phyloP scores from a whole-genome alignment of 2,329 filamentous ascomycete species.

The Trichoderma atroviride region DNA sequence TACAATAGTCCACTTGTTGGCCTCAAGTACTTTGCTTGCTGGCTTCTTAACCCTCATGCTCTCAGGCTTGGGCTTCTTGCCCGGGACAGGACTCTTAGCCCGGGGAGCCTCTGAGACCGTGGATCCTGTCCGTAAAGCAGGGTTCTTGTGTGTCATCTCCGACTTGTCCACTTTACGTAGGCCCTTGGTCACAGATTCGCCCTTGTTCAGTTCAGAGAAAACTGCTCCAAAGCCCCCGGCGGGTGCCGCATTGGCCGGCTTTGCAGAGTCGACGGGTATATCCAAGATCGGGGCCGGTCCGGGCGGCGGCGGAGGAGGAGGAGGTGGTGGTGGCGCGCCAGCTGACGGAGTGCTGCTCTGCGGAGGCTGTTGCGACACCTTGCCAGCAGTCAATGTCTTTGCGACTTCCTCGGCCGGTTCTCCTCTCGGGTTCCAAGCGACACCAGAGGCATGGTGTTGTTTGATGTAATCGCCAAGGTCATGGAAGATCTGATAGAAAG shows the following conservation, averaged over 20 bases:
- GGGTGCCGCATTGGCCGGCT: slow-evolving; percentile 27
- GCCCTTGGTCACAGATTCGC: slow-evolving; percentile 82
- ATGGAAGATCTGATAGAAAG: slow-evolving; percentile 90
- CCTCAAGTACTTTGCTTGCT: slow-evolving; percentile 75
- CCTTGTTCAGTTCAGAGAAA: slow-evolving; percentile 89
- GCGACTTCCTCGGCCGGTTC: slow-evolving; percentile 69
- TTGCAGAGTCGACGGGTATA: slow-evolving; percentile 48
- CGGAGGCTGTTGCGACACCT: not conserved
- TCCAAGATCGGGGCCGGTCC: slow-evolving; percentile 69
- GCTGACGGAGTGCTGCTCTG: slow-evolving; percentile 50
- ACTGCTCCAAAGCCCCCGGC: slow-evolving; percentile 77
- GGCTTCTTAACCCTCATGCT: slow-evolving; percentile 84
- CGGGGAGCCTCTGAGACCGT: slow-evolving; percentile 66
- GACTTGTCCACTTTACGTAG: slow-evolving; percentile 93
- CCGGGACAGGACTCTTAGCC: slow-evolving; percentile 83
- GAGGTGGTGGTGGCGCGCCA: slow-evolving; percentile 56
- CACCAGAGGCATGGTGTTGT: slow-evolving; percentile 75
- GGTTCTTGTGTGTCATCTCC: slow-evolving; percentile 99
- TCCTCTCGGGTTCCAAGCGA: slow-evolving; percentile 84
- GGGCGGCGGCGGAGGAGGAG: slow-evolving; percentile 71
- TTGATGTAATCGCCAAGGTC: slow-evolving; percentile 83
- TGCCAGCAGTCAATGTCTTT: slow-evolving; percentile 54
- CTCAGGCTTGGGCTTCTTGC: slow-evolving; percentile 84
- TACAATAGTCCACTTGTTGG: slow-evolving; percentile 91
- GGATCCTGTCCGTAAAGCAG: slow-evolving; percentile 73